These are phyloP conservation scores for Syzygium malaccense DNA, from an alignment of 441 rosid genomes.

Conservation along the genomic window DNA sequence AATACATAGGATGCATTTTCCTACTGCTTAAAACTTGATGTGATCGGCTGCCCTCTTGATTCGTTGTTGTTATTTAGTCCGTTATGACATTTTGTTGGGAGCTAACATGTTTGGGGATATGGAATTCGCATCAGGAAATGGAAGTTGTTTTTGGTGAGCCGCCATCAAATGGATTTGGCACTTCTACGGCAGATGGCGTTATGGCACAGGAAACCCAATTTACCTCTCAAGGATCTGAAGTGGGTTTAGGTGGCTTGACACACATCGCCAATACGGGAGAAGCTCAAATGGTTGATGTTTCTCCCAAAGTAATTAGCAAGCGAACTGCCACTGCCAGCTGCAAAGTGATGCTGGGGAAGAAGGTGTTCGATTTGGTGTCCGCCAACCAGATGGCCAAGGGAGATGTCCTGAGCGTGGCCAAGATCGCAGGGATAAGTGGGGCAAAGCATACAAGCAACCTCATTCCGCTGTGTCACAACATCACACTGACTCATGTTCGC, in stretches of 20 bases:
- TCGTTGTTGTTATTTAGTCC: not conserved
- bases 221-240: slow-evolving; percentile 6
- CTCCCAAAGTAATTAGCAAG: slow-evolving; percentile 50
- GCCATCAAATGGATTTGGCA: slow-evolving; percentile 14
- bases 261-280: slow-evolving; percentile 60
- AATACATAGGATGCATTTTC: not conserved
- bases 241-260: slow-evolving; percentile 27
- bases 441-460: slow-evolving; percentile 82
- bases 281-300: slow-evolving; percentile 94
- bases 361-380: slow-evolving; percentile 68
- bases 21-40: not conserved
- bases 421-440: slow-evolving; percentile 81
- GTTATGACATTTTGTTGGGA: not conserved
- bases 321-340: slow-evolving; percentile 75
- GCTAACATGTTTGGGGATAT: not conserved
- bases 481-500: slow-evolving; percentile 51
- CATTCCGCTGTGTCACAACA: slow-evolving; percentile 82
- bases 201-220: slow-evolving; percentile 13
- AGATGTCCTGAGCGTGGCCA: slow-evolving; percentile 88
- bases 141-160: slow-evolving; percentile 64
- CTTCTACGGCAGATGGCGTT: slow-evolving; percentile 11
- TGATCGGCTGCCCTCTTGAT: not conserved
- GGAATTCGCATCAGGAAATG: slow-evolving; percentile 51
- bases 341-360: slow-evolving; percentile 61
- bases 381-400: slow-evolving; percentile 87